Percentiles rank a stretch among this genome's conserved stretches.
phyloP scores from a whole-genome alignment of 495 filamentous ascomycete species.

The Staphylotrichum longicolle region DNA sequence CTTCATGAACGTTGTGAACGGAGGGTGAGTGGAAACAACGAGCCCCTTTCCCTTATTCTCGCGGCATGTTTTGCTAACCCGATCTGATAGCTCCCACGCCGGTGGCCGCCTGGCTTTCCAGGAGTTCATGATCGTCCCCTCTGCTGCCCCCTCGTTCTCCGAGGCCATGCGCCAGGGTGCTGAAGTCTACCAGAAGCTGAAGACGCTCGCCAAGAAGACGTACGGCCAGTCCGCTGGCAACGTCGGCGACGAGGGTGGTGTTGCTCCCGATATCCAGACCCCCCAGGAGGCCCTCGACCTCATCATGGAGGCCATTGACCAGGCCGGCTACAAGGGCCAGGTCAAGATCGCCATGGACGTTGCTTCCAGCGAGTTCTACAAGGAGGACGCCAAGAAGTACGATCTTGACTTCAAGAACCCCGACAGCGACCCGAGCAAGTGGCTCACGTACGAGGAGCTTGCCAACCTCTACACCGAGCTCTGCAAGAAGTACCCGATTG shows the following conservation, averaged over 20 bases:
- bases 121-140: slow-evolving; percentile 99
- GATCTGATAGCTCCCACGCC: slow-evolving; percentile 70
- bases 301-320: slow-evolving; percentile 90
- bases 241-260: slow-evolving; percentile 99
- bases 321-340: slow-evolving; percentile 91
- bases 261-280: slow-evolving; percentile 97
- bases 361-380: slow-evolving; percentile 99
- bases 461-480: slow-evolving; percentile 89
- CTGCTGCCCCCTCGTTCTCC: slow-evolving; percentile 76
- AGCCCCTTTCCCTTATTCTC: not conserved
- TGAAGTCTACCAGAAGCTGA: slow-evolving; percentile 98
- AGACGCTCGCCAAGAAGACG: slow-evolving; percentile 97
- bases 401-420: slow-evolving; percentile 99
- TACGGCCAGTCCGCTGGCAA: slow-evolving; percentile 99
- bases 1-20: slow-evolving; percentile 99
- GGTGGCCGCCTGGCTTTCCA: slow-evolving; percentile 99
- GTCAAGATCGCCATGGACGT: slow-evolving; percentile 99
- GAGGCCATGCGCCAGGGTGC: slow-evolving; percentile 94
- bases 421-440: slow-evolving; percentile 86
- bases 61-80: slow-evolving; percentile 29
- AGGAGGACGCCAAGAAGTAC: slow-evolving; percentile 95
- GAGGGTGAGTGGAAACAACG: slow-evolving; percentile 55
- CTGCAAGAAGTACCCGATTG: slow-evolving; percentile 93
- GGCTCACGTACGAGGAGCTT: slow-evolving; percentile 98
- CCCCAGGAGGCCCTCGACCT: slow-evolving; percentile 95